Conservation (phyloP, 768 basidiomycete species). For the Mycena chlorophos region DNA sequence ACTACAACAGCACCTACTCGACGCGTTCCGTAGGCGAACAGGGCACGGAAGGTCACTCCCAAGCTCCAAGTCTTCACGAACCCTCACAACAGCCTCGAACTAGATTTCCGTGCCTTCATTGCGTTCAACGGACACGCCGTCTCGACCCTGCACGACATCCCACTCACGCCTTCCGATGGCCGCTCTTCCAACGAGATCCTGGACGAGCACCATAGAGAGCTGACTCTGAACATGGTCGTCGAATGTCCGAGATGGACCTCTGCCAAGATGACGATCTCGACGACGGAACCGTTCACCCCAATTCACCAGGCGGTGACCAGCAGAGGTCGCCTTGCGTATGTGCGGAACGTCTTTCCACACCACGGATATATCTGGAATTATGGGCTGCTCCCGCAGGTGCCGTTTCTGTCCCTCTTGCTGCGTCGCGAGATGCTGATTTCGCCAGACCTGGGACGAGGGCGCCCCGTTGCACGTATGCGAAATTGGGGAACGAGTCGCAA, state of each 20-base stretch:
- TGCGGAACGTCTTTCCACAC: conserved; percentile 86
- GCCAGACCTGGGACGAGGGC: conserved; percentile 13
- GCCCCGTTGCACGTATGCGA: conserved; percentile 66
- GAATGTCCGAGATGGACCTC: conserved; percentile 83
- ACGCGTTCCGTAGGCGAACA: background rate
- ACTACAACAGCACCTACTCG: background rate
- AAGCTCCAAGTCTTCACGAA: no score
- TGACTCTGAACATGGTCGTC: conserved; percentile 79
- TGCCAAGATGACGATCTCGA: conserved; percentile 82
- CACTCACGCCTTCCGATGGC: conserved; percentile 47
- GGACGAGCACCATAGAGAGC: conserved; percentile 60
- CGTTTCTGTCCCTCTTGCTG: conserved; percentile 16
- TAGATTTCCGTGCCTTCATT: background rate
- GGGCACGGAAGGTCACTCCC: background rate
- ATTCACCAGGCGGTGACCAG: conserved; percentile 68
- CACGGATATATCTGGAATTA: conserved; percentile 89
- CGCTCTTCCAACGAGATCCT: background rate
- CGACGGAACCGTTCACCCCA: conserved; percentile 76
- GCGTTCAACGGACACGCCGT: conserved; percentile 24
- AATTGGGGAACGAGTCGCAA: conserved; percentile 79
- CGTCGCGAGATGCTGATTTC: conserved; percentile 28
- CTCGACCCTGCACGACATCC: conserved; percentile 73
- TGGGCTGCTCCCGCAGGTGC: conserved; percentile 77
- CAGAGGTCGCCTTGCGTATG: conserved; percentile 59
- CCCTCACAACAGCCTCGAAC: no score